Base-by-base conservation (phyloP, 2,329 filamentous ascomycete species). In the Claviceps digitariae region DNA sequence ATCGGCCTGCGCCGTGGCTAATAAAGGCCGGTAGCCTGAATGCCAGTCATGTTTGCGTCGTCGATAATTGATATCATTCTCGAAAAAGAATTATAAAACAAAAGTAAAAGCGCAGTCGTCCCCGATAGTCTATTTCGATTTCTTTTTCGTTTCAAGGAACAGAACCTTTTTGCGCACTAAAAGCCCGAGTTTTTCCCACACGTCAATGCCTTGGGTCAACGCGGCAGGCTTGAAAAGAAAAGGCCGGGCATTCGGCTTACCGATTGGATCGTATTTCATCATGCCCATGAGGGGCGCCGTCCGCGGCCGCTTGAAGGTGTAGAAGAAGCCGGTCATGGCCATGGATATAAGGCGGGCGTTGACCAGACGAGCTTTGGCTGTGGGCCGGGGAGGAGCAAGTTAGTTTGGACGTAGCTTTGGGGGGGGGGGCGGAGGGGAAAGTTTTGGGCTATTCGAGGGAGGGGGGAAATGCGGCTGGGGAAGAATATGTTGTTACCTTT, bases 321-420 rank as follows among this genome's bases (percentile, higher is more conserved):
- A 90, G 78, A 91, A 98, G 79, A 90, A 98, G 65, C 93, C 93
- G 27, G 93, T 98, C 85, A 95, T 85, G 68, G 93, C 93, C 93
- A 98, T 98, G 58, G 90, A 95, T 69, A 98, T 77, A 61, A 98
- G 85, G 68, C 93, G 90, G 69, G 96, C 91, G 67, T 87, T 81
- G 67, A 98, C 84, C 60, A 91, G 85, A 69, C 94, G 89, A 66
- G 90, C 87, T 77, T 97, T 97, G 57, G 77, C 89, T 94, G 68
- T 41, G 23, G 15, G 48, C 31, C 15, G 25, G 20, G 48, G 12
- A 45, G 7, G 21, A 45, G 23, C 15, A 23, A 27, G 21, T 25
- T 17, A 25, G 43, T 2, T 13, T 6, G 12, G 23, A n/a, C 17
- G 43, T 17, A 17, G 23, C 21, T 27, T 17, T 2, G 21, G 23